Conservation (phyloP, 139 green algal genomes). For the Nannochloris sp. region DNA sequence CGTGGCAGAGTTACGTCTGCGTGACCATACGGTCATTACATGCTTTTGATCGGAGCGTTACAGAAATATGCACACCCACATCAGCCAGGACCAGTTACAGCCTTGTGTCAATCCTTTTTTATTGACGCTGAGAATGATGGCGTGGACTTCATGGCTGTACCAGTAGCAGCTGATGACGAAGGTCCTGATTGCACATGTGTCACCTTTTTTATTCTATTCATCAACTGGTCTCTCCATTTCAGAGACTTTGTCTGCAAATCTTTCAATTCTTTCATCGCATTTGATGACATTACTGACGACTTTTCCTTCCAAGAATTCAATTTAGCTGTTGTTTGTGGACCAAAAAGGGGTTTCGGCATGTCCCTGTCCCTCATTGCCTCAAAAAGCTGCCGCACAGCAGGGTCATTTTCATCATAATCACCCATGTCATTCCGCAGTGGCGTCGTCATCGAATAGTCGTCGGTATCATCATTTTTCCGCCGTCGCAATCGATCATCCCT, state of each 20-base stretch:
- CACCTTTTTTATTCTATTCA: constrained; percentile 35
- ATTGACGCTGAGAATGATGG: no score
- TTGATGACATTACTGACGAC: neutral
- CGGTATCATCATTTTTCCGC: constrained; percentile 10
- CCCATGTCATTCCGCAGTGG: neutral
- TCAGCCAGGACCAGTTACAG: no score
- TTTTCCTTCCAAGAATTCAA: neutral
- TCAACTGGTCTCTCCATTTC: constrained; percentile 6
- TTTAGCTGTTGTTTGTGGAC: neutral
- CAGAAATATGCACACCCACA: no score
- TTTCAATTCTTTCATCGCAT: constrained; percentile 11
- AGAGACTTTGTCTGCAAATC: constrained; percentile 13
- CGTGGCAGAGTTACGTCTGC: no score
- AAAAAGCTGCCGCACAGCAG: neutral
- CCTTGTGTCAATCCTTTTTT: no score
- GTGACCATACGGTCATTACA: no score
- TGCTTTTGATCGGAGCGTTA: no score
- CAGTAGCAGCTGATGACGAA: neutral
- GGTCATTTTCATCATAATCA: constrained; percentile 10
- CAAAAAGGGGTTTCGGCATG: neutral
- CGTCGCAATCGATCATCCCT: constrained; percentile 7
- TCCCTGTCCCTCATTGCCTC: neutral
- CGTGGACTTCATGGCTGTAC: no score
- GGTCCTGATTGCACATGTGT: constrained; percentile 44
- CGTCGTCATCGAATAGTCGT: neutral